These are phyloP conservation scores for Botrytis galanthina DNA, from an alignment of 2,329 filamentous ascomycete species.

Conservation along the genomic window DNA sequence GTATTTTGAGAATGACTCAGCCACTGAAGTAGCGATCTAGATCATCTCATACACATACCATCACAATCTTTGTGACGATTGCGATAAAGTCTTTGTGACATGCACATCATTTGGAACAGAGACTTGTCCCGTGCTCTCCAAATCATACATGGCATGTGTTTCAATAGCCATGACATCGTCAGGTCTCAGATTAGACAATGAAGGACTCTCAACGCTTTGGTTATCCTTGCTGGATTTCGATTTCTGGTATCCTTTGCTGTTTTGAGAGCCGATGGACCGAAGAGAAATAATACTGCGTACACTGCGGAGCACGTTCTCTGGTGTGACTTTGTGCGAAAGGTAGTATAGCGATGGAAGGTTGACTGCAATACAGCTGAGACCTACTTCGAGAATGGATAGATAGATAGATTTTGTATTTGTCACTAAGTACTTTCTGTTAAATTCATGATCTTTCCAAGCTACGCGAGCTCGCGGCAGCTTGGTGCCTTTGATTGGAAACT, in stretches of 20 bases:
- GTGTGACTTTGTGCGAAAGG: constrained; percentile 1
- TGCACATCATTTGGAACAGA: neutral
- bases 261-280: neutral
- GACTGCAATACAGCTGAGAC: constrained; percentile 13
- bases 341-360: constrained; percentile 13
- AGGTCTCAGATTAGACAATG: neutral
- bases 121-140: neutral
- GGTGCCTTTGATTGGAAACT: too few species aligned
- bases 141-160: constrained; percentile 12
- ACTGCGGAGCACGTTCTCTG: constrained; percentile 11
- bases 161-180: neutral
- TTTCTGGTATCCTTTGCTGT: neutral
- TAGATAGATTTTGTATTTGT: neutral
- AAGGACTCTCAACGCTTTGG: neutral
- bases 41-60: too few species aligned
- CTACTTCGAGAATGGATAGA: constrained; percentile 2
- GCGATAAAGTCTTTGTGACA: neutral
- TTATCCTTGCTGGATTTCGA: neutral
- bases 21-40: too few species aligned
- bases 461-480: too few species aligned
- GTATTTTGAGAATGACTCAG: too few species aligned
- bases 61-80: neutral
- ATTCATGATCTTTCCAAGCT: too few species aligned
- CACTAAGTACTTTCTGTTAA: neutral
- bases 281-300: constrained; percentile 12